A percentile compares a stretch with the other conserved stretches of the same genome.
Conservation (phyloP, 352 stramenopile species). For the Phytophthora tubulina region DNA sequence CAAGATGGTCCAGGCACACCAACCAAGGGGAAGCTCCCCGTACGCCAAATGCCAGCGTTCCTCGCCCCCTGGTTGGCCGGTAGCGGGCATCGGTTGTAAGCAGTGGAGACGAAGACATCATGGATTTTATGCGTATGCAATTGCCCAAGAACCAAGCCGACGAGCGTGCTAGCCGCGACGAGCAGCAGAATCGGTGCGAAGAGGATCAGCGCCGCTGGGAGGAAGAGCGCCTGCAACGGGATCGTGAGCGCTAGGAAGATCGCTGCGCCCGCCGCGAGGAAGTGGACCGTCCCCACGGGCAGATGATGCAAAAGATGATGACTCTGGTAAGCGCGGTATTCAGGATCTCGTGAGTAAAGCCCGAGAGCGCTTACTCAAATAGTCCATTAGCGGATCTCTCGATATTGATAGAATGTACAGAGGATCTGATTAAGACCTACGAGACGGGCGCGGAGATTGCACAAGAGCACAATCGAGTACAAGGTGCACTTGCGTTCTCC, state of each 20-base stretch:
- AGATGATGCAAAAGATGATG: conserved; percentile 15
- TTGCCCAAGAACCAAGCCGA: conserved; percentile 5
- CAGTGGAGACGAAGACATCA: background rate
- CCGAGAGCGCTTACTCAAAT: conserved; percentile 1
- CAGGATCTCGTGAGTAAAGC: background rate
- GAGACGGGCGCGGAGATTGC: background rate
- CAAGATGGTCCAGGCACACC: too few species aligned
- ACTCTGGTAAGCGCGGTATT: background rate
- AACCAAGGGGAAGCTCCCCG: too few species aligned
- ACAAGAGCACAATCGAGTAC: conserved; percentile 23
- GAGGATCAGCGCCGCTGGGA: background rate
- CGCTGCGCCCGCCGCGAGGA: background rate
- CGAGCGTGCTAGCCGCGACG: background rate
- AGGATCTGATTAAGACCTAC: background rate
- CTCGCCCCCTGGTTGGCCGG: too few species aligned
- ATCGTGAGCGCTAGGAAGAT: conserved; percentile 3
- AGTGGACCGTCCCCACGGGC: conserved; percentile 1
- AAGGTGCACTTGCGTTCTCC: conserved; percentile 23
- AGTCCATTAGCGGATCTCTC: conserved; percentile 9
- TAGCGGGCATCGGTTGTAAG: too few species aligned
- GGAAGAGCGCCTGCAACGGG: background rate
- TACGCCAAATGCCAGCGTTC: too few species aligned
- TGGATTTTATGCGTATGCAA: conserved; percentile 12
- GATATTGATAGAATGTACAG: conserved; percentile 10
- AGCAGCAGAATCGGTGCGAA: background rate